Conservation (phyloP, 73 alveolate species). For the Uronychia setigera region DNA sequence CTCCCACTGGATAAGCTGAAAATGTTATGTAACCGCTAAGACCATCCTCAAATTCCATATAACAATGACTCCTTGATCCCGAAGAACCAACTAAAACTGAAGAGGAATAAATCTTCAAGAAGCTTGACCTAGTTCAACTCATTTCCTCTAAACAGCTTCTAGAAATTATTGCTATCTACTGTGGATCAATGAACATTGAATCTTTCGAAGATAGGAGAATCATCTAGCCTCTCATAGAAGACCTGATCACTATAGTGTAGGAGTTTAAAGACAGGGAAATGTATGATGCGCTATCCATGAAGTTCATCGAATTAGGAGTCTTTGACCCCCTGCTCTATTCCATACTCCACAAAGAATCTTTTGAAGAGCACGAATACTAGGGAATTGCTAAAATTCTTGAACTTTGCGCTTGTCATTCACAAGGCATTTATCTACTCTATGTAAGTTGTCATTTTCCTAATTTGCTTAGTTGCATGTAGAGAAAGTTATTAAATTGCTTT, state of each 20-base stretch:
- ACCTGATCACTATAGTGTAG: slow-evolving; percentile 25
- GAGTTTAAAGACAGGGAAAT: slow-evolving; percentile 58
- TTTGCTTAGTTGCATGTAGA: neutral
- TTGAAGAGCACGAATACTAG: slow-evolving; percentile 15
- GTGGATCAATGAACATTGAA: slow-evolving; percentile 7
- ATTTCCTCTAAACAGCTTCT: neutral
- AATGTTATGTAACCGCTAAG: too few relatives aligned
- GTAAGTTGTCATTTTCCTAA: neutral
- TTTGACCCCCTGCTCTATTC: slow-evolving; percentile 9
- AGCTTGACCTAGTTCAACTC: slow-evolving; percentile 2
- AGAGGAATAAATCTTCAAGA: slow-evolving; percentile 15
- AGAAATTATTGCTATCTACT: slow-evolving; percentile 7
- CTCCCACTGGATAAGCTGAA: slow-evolving; percentile 7
- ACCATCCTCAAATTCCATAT: too few relatives aligned
- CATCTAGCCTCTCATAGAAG: slow-evolving; percentile 16
- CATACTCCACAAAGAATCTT: slow-evolving; percentile 2
- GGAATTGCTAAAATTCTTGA: slow-evolving; percentile 52
- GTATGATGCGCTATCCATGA: slow-evolving; percentile 40
- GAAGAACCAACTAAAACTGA: neutral
- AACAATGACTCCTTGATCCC: slow-evolving; percentile 7
- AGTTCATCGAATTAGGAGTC: slow-evolving; percentile 18
- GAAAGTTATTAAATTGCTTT: slow-evolving; percentile 7
- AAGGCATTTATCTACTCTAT: slow-evolving; percentile 31
- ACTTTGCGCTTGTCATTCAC: slow-evolving; percentile 54
- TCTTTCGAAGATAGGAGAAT: slow-evolving; percentile 18